These are phyloP conservation scores for Heliamphora exappendiculata DNA, from an alignment of 148 eudicot genomes.

Conservation along the genomic window DNA sequence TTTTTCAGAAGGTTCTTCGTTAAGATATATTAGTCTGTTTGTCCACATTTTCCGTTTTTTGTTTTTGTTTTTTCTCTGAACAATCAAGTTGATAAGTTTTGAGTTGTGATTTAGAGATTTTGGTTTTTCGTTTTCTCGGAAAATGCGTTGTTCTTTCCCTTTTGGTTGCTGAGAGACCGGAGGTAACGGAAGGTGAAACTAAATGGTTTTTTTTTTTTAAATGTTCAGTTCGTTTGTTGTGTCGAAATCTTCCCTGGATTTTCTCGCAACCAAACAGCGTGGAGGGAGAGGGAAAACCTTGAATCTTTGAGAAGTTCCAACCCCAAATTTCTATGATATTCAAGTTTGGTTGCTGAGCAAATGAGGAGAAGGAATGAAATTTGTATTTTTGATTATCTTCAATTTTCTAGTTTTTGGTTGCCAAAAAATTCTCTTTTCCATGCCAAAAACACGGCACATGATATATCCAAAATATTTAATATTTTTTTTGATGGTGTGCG, in stretches of 20 bases:
- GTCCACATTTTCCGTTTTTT: neutral
- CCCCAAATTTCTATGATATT: neutral
- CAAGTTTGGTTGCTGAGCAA: neutral
- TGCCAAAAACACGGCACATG: too few species aligned
- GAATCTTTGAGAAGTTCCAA: neutral
- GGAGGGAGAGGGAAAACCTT: neutral
- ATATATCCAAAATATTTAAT: too few species aligned
- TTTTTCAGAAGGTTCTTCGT: neutral
- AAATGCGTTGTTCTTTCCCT: neutral
- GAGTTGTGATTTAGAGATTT: neutral
- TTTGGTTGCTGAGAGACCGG: neutral
- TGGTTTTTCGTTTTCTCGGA: neutral
- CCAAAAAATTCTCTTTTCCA: neutral
- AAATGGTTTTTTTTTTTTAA: neutral
- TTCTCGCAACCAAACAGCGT: neutral
- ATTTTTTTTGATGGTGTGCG: too few species aligned
- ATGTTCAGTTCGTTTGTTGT: neutral
- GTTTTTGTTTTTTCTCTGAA: neutral
- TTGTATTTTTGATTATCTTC: neutral
- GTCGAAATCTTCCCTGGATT: neutral
- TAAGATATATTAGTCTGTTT: neutral
- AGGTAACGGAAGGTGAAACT: neutral
- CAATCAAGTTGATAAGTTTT: neutral
- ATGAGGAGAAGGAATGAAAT: neutral
- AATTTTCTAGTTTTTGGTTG: neutral